phyloP scores from a whole-genome alignment of 164 flowering plant genomes.

The Platanus orientalis region DNA sequence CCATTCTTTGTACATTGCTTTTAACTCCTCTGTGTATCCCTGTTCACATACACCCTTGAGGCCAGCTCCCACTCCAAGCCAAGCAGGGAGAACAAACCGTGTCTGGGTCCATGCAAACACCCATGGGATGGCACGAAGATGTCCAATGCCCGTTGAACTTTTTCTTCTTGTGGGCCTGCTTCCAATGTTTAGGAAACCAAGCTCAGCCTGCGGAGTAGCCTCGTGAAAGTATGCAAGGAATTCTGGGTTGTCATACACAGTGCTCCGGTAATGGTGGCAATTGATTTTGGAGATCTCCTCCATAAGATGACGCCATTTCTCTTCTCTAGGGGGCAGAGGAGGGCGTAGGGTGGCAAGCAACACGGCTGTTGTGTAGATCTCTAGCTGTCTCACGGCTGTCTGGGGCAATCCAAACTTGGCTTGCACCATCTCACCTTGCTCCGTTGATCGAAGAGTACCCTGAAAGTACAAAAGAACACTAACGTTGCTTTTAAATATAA shows the following conservation, averaged over 20 bases:
- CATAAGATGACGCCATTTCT: slow-evolving; percentile 88
- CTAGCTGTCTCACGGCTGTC: slow-evolving; percentile 83
- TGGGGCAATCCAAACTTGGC: slow-evolving; percentile 93
- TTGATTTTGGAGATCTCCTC: slow-evolving; percentile 85
- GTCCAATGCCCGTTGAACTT: slow-evolving; percentile 71
- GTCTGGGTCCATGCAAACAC: slow-evolving; percentile 98
- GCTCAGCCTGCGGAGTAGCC: slow-evolving; percentile 96
- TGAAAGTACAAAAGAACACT: slow-evolving; percentile 23
- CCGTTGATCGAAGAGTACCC: slow-evolving; percentile 95
- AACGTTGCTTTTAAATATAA: background rate
- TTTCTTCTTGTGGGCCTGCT: slow-evolving; percentile 93
- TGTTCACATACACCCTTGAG: slow-evolving; percentile 72
- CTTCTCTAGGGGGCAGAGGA: slow-evolving; percentile 85
- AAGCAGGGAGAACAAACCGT: slow-evolving; percentile 86
- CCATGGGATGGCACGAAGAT: slow-evolving; percentile 93
- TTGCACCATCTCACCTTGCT: slow-evolving; percentile 99
- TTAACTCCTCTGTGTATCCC: slow-evolving; percentile 64
- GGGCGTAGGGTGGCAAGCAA: slow-evolving; percentile 83
- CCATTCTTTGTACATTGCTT: slow-evolving; percentile 90
- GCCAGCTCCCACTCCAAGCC: slow-evolving; percentile 97
- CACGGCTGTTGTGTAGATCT: slow-evolving; percentile 94
- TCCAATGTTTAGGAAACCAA: slow-evolving; percentile 90
- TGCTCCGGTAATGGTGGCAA: slow-evolving; percentile 65
- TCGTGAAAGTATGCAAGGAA: slow-evolving; percentile 85
- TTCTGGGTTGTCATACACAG: slow-evolving; percentile 87